Percentiles rank a stretch among this genome's conserved stretches.
These are phyloP conservation scores for Trichocladium uniseriatum DNA, from an alignment of 495 filamentous ascomycete genomes.

Conservation along the genomic window DNA sequence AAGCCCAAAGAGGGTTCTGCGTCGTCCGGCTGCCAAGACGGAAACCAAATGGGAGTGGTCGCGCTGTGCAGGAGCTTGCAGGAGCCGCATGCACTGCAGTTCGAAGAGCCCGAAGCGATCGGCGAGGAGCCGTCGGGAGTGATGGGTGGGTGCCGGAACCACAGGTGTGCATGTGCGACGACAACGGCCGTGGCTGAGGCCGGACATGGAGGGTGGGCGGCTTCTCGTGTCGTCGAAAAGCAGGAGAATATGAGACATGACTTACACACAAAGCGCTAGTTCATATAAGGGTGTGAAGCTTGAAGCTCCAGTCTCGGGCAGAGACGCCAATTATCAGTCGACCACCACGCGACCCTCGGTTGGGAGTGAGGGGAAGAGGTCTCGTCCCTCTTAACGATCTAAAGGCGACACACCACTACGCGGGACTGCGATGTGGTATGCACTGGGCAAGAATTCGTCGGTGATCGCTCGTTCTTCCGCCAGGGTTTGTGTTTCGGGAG, in stretches of 20 bases:
- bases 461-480: neutral
- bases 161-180: conserved; percentile 2
- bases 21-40: conserved; percentile 12
- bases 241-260: conserved; percentile 7
- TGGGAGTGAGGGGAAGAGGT: neutral
- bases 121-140: conserved; percentile 1
- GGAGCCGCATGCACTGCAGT: conserved; percentile 29
- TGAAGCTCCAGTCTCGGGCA: conserved; percentile 3
- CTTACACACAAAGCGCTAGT: conserved; percentile 20
- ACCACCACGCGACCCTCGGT: conserved; percentile 5
- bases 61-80: conserved; percentile 23
- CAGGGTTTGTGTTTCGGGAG: neutral
- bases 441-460: neutral
- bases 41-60: conserved; percentile 10
- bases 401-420: neutral
- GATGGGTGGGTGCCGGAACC: conserved; percentile 1
- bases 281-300: conserved; percentile 14
- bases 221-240: neutral
- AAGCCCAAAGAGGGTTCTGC: neutral
- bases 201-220: neutral
- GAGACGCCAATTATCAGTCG: conserved; percentile 2
- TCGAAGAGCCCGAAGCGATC: conserved; percentile 4
- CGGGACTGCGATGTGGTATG: neutral
- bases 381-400: neutral
- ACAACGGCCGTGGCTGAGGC: neutral